Evolutionary conservation across 495 filamentous ascomycete species (phyloP).

Genomic region (Hyaloscypha bicolor): DNA sequence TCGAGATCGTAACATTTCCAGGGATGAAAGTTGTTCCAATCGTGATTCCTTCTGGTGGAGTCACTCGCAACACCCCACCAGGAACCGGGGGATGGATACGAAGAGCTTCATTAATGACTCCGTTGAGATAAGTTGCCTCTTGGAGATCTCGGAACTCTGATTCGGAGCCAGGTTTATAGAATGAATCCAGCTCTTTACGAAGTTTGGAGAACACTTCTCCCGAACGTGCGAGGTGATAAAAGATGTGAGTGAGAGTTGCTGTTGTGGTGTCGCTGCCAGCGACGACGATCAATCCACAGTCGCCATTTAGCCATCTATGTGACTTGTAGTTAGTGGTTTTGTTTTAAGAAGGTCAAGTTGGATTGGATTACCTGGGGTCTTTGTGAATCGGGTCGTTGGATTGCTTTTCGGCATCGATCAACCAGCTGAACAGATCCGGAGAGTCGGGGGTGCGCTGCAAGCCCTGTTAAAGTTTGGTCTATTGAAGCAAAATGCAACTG

Average conservation of each 20-base stretch:
- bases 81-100: slow-evolving; percentile 49
- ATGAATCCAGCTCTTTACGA: not conserved
- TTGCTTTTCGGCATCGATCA: not conserved
- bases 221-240: slow-evolving; percentile 2
- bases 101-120: slow-evolving; percentile 56
- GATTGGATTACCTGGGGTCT: not conserved
- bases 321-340: not conserved
- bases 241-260: slow-evolving; percentile 1
- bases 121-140: slow-evolving; percentile 39
- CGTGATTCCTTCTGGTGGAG: slow-evolving; percentile 47
- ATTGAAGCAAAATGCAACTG: slow-evolving; percentile 16
- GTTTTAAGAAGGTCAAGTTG: not conserved
- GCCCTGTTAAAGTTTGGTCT: not conserved
- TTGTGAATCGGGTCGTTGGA: not conserved
- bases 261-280: slow-evolving; percentile 13
- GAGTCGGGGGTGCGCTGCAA: not conserved
- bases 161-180: slow-evolving; percentile 1
- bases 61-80: slow-evolving; percentile 38
- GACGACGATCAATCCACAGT: not conserved
- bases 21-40: slow-evolving; percentile 53
- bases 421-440: not conserved
- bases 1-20: slow-evolving; percentile 39
- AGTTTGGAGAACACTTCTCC: not conserved
- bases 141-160: slow-evolving; percentile 22
- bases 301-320: not conserved